Conservation (phyloP, 495 filamentous ascomycete genomes). For the Cladorrhinum samala region DNA sequence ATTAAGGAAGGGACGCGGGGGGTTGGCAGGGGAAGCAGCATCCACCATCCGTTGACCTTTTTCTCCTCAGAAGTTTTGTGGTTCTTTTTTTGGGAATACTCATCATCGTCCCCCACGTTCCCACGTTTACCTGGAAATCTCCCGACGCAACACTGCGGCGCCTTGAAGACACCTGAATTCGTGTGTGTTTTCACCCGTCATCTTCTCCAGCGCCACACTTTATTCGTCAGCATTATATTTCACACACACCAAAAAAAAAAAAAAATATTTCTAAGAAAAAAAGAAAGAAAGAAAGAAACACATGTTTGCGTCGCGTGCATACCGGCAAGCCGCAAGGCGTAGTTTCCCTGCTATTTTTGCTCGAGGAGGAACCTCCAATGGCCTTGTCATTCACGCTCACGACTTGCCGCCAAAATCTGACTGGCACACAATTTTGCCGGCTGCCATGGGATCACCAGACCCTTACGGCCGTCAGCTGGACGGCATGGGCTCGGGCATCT, state of each 20-base stretch:
- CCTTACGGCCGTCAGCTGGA: conserved; percentile 63
- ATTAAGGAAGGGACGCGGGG: background rate
- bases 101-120: too few relatives aligned
- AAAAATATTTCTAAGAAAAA: too few relatives aligned
- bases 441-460: conserved; percentile 63
- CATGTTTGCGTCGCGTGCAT: background rate
- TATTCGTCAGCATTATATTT: background rate
- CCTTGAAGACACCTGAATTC: background rate
- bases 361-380: conserved; percentile 67
- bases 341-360: conserved; percentile 60
- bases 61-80: background rate
- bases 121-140: too few relatives aligned
- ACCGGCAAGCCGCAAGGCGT: background rate
- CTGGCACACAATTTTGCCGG: conserved; percentile 56
- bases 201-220: background rate
- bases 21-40: background rate
- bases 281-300: too few relatives aligned
- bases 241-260: too few relatives aligned
- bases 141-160: background rate
- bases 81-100: background rate
- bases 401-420: conserved; percentile 41
- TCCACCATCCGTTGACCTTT: background rate
- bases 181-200: too few relatives aligned
- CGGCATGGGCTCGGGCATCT: conserved; percentile 66
- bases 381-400: conserved; percentile 53